Evolutionary conservation across 805 yeast genomes (phyloP).

Genomic region (Candida takata): DNA sequence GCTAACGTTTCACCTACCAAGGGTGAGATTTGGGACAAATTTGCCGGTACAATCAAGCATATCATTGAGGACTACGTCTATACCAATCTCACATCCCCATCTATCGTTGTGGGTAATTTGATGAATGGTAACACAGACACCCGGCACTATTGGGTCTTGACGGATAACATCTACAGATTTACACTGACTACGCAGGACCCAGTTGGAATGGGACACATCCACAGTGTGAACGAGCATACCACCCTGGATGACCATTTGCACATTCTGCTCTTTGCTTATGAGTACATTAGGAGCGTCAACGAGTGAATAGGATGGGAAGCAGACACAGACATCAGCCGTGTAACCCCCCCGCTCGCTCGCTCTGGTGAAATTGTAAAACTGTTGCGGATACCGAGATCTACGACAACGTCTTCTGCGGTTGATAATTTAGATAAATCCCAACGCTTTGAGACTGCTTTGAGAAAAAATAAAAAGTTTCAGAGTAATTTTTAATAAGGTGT

Average conservation of each 20-base stretch:
- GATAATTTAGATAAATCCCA: too few relatives aligned
- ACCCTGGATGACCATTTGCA: conserved; percentile 13
- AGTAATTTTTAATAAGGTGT: too few relatives aligned
- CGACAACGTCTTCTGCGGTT: too few relatives aligned
- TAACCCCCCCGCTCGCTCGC: too few relatives aligned
- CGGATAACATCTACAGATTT: conserved; percentile 16
- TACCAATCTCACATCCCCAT: conserved; percentile 4
- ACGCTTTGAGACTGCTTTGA: too few relatives aligned
- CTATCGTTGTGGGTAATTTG: conserved; percentile 11
- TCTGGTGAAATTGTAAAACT: too few relatives aligned
- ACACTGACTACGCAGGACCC: conserved; percentile 5
- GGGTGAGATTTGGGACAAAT: conserved; percentile 42
- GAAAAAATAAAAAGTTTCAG: too few relatives aligned
- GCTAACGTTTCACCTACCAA: conserved; percentile 45
- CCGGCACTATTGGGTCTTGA: conserved; percentile 11
- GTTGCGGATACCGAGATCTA: too few relatives aligned
- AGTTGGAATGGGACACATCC: conserved; percentile 8
- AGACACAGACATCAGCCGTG: too few relatives aligned
- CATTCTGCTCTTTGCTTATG: conserved; percentile 14
- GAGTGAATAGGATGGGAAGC: conserved; percentile 5
- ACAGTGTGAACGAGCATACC: conserved; percentile 16
- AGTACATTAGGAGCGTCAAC: conserved; percentile 11
- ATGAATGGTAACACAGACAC: conserved; percentile 17
- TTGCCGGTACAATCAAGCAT: conserved; percentile 54
- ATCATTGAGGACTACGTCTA: conserved; percentile 46